A percentile compares a stretch with the other conserved stretches of the same genome.
These are phyloP conservation scores for Chlorella sp. DNA, from an alignment of 139 green algal species.

Conservation along the genomic window DNA sequence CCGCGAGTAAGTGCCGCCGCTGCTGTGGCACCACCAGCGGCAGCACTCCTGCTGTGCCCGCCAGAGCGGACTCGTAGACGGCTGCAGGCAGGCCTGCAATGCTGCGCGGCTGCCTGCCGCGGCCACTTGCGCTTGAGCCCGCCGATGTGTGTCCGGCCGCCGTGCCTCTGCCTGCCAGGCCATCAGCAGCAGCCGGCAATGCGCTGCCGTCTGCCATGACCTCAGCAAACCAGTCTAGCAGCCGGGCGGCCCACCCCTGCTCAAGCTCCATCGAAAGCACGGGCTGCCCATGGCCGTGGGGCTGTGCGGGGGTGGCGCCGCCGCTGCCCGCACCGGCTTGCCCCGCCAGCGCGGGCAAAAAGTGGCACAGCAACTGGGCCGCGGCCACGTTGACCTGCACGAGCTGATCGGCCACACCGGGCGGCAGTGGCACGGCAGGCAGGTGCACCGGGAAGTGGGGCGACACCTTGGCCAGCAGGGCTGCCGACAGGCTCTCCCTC, in stretches of 20 bases:
- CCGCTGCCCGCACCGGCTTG: neutral
- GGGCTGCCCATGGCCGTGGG: neutral
- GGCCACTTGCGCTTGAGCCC: neutral
- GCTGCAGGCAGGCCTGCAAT: neutral
- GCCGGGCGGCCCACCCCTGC: slow-evolving; percentile 13
- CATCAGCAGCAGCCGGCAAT: slow-evolving; percentile 5
- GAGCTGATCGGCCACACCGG: slow-evolving; percentile 44
- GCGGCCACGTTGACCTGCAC: slow-evolving; percentile 54
- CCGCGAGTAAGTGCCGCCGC: slow-evolving; percentile 10
- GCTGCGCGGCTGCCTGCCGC: neutral
- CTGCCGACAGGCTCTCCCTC: slow-evolving; percentile 22
- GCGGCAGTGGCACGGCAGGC: slow-evolving; percentile 12
- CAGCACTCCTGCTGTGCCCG: slow-evolving; percentile 1
- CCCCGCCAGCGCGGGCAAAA: slow-evolving; percentile 26
- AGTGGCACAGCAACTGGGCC: slow-evolving; percentile 49
- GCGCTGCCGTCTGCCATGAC: slow-evolving; percentile 7
- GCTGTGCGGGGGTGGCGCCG: neutral
- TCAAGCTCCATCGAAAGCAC: neutral
- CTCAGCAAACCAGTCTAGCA: slow-evolving; percentile 36
- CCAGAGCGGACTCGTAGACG: slow-evolving; percentile 26
- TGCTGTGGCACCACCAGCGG: slow-evolving; percentile 10
- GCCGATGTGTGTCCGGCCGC: neutral
- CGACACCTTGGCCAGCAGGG: slow-evolving; percentile 33
- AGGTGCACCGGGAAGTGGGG: slow-evolving; percentile 44
- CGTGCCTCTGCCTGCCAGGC: neutral